phyloP scores from a whole-genome alignment of 2,329 filamentous ascomycete species.

The Ilyonectria sp. region DNA sequence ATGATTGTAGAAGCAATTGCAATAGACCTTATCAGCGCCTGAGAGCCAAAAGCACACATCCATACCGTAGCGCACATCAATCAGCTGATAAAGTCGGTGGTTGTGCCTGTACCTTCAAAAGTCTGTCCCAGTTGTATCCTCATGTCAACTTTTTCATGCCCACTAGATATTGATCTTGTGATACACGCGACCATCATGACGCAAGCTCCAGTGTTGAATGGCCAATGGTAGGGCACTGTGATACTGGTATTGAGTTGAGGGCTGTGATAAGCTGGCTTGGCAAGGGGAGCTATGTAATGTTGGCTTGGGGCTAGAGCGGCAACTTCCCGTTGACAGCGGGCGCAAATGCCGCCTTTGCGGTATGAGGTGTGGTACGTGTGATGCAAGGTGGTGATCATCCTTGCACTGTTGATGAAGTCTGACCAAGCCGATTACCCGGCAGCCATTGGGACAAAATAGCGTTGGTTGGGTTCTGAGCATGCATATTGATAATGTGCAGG shows the following conservation, averaged over 20 bases:
- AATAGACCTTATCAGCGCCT: not conserved
- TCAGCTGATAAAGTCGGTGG: not conserved
- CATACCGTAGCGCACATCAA: not conserved
- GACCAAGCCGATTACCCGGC: not conserved
- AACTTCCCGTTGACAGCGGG: not conserved
- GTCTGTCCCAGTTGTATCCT: not conserved
- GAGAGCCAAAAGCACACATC: not conserved
- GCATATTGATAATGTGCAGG: not conserved
- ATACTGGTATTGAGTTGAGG: not conserved
- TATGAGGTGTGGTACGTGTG: not conserved
- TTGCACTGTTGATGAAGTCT: not conserved
- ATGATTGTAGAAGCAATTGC: not conserved
- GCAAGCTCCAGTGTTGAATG: not conserved
- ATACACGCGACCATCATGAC: not conserved
- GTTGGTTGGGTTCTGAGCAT: not conserved
- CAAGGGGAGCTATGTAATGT: slow-evolving; percentile 1
- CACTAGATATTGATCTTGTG: not conserved
- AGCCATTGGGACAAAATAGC: not conserved
- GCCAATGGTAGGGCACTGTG: not conserved
- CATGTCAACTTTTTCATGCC: slow-evolving; percentile 1
- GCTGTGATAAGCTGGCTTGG: not conserved
- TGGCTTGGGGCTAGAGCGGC: slow-evolving; percentile 3
- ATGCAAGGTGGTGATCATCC: not conserved
- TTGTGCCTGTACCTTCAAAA: not conserved
- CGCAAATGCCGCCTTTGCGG: not conserved